Base-by-base conservation (phyloP, 2,329 filamentous ascomycete species). In the Fonsecaea pedrosoi region DNA sequence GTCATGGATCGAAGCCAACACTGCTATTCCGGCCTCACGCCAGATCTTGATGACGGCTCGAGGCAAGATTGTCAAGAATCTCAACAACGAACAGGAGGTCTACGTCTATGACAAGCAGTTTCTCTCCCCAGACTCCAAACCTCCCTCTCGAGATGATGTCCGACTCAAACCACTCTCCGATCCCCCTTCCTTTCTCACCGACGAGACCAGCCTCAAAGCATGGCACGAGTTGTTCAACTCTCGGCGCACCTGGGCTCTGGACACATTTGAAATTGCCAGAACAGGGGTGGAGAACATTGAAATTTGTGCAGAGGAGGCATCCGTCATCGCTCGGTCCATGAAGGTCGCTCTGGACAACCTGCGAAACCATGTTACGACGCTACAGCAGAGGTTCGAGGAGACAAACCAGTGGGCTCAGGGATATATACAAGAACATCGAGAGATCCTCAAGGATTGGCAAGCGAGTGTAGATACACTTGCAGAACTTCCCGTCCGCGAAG, bases 61-160 rank as follows among this genome's bases (percentile, higher is more conserved):
- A 72, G 94, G 94, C 57, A 94, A 91, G 79, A 91, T 92, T 73
- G 88, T 95, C 75, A 94, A 94, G 79, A 83, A 89, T 40, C 91
- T 71, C n/a, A 62, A 48, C 58, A 68, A 71, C 62, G 72, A 96
- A 90, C 91, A 88, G 72, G 93, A 98, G 77, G 89, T 99, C 65
- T 98, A 91, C 77, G 87, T 98, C 60, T 99, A 96, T 79, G 93
- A 97, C 78, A 90, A 93, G 69, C 88, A 89, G 72, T 87, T 90
- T 73, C 88, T 90, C 59, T 78, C 76, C 67, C 77, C 81, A 54
- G 81, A 76, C 75, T 82, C 74, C 67, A 78, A 89, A 70, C 78
- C 87, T 69, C 75, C 81, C 74, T 74, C 77, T 59, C 80, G 84
- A 57, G 82, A 85, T 60, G 74, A 68, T 82, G 85, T 54, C 74